Percentiles rank a stretch among this genome's conserved stretches.
These are phyloP conservation scores for Penicillium cataractarum DNA, from an alignment of 495 filamentous ascomycete species.

Conservation along the genomic window DNA sequence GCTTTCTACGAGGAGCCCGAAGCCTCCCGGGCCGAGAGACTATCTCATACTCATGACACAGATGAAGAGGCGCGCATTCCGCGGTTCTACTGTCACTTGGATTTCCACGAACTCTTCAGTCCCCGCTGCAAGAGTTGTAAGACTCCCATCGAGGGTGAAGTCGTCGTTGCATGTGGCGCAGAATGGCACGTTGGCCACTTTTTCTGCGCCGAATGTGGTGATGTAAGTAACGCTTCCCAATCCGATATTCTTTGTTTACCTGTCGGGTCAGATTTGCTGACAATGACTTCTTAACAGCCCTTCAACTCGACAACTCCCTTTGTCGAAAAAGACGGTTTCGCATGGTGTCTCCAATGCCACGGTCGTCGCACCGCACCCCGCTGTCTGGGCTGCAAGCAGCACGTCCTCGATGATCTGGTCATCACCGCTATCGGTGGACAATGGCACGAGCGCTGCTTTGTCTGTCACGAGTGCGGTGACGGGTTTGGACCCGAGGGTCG, in stretches of 20 bases:
- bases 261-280: background rate
- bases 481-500: constrained; percentile 63
- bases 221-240: constrained; percentile 53
- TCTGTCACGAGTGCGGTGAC: constrained; percentile 70
- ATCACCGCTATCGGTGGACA: constrained; percentile 85
- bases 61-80: constrained; percentile 62
- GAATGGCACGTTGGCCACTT: constrained; percentile 99
- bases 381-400: constrained; percentile 81
- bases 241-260: background rate
- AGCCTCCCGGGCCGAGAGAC: constrained; percentile 64
- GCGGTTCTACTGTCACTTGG: constrained; percentile 95
- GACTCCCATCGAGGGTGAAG: constrained; percentile 97
- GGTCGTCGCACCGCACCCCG: constrained; percentile 86
- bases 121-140: constrained; percentile 95
- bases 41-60: constrained; percentile 60
- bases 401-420: constrained; percentile 84
- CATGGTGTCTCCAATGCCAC: constrained; percentile 95
- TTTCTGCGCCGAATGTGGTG: constrained; percentile 98
- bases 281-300: constrained; percentile 47
- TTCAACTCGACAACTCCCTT: constrained; percentile 82
- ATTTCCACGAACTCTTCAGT: constrained; percentile 94
- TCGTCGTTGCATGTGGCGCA: constrained; percentile 87
- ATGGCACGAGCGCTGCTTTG: constrained; percentile 94
- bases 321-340: constrained; percentile 98
- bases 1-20: constrained; percentile 95